Evolutionary conservation across 129 eudicot genomes (phyloP).

Genomic region (Lactuca saligna): DNA sequence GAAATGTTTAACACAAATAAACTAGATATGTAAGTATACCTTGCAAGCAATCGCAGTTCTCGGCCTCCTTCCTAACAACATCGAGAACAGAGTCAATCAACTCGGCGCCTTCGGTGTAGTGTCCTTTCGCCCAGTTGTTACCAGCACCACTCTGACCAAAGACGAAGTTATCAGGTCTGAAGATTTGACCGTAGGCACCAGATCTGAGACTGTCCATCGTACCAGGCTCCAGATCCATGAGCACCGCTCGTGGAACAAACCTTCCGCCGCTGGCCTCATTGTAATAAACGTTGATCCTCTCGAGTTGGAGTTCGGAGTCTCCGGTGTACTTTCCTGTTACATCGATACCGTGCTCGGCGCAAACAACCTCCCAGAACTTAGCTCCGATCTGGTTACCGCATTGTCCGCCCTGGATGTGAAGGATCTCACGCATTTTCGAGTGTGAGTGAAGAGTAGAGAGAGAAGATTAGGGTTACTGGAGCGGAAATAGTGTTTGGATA

Average conservation of each 20-base stretch:
- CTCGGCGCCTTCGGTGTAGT: slow-evolving; percentile 65
- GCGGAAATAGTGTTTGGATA: slow-evolving; percentile 16
- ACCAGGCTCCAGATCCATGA: slow-evolving; percentile 73
- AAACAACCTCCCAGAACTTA: slow-evolving; percentile 4
- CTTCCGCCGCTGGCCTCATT: slow-evolving; percentile 61
- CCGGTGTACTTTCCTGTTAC: slow-evolving; percentile 47
- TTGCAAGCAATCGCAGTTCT: slow-evolving; percentile 57
- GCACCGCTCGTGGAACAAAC: slow-evolving; percentile 54
- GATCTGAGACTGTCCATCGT: slow-evolving; percentile 61
- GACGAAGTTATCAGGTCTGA: slow-evolving; percentile 49
- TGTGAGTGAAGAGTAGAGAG: slow-evolving; percentile 17
- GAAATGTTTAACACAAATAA: background rate
- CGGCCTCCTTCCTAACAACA: slow-evolving; percentile 57
- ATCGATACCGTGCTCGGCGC: slow-evolving; percentile 27
- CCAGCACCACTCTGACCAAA: slow-evolving; percentile 65
- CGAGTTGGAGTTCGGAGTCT: slow-evolving; percentile 52
- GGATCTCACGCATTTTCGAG: slow-evolving; percentile 56
- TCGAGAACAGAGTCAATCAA: slow-evolving; percentile 60
- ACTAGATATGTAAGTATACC: slow-evolving; percentile 25
- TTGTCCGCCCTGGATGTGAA: slow-evolving; percentile 67
- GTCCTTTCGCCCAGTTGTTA: slow-evolving; percentile 62
- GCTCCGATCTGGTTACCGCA: slow-evolving; percentile 59
- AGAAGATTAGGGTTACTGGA: slow-evolving; percentile 26
- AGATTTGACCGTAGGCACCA: slow-evolving; percentile 48
- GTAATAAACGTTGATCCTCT: slow-evolving; percentile 56